Base-by-base conservation (phyloP, 306 rosid species). In the Malus sylvestris region DNA sequence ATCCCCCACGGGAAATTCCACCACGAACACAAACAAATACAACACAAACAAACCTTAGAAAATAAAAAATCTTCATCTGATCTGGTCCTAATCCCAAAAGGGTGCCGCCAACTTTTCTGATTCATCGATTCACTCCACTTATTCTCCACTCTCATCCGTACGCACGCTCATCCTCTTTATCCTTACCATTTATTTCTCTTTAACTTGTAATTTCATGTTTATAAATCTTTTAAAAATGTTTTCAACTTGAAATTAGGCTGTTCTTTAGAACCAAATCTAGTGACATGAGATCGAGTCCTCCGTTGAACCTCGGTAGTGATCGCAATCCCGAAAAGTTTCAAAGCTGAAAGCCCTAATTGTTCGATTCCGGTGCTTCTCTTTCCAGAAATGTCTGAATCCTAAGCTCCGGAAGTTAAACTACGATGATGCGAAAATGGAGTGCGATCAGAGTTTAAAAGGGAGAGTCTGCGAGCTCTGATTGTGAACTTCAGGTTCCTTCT, bases 141-240 rank as follows among this genome's bases (percentile, higher is more conserved):
- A 70, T 38, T 68, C 75, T 70, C 83, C 83, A 22, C 83, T 77
- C 15, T 79, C 88, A 8, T 60, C 85, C 8, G 84, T 87, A 67
- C 53, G 77, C 68, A 16, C 44, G 68, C 49, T 30, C 40, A 6
- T 49, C 38, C 49, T 44, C 3, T 4, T 59, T 18, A 61, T 70
- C 35, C 12, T 4, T 49, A 18, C 49, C 0, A 19, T 3, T 33
- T 52, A 33, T 1, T 42, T 62, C 4, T 30, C 27, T 60, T 35
- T n/a, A 1, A 7, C 18, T 13, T 58, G 0, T 76, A 3, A 61
- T 72, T 57, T 57, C 1, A 8, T 57, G 2, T 3, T 3, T 0
- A n/a, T 20, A 3, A 13, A n/a, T 5, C 22, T 25, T 45, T 42
- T 75, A 1, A 49, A 44, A 12, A 29, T 35, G 70, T n/a, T 13